Conservation (phyloP, 352 stramenopile genomes). For the Halophytophthora batemanensis region DNA sequence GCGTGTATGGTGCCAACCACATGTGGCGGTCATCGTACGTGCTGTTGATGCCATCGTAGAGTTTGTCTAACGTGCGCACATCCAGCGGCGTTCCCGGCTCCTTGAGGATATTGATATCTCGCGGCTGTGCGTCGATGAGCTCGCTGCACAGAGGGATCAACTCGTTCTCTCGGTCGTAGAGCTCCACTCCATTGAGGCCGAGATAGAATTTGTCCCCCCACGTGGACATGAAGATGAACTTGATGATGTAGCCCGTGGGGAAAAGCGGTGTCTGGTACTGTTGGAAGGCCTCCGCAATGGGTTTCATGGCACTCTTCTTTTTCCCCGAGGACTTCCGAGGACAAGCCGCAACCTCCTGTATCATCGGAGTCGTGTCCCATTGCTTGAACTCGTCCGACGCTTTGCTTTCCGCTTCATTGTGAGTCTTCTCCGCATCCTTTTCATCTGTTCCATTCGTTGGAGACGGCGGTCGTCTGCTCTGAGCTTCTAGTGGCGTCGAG, state of each 20-base stretch:
- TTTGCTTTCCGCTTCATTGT: too few species aligned
- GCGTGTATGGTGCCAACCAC: conserved; percentile 69
- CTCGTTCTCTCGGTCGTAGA: conserved; percentile 58
- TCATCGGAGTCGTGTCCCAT: conserved; percentile 7
- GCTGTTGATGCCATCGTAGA: conserved; percentile 72
- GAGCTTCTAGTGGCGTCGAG: conserved; percentile 11
- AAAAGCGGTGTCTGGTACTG: conserved; percentile 88
- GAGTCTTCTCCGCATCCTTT: neutral
- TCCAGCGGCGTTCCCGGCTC: conserved; percentile 54
- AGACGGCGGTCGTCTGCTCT: conserved; percentile 12
- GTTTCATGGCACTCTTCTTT: conserved; percentile 34
- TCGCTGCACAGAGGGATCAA: conserved; percentile 36
- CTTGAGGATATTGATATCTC: conserved; percentile 83
- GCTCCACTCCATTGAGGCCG: conserved; percentile 75
- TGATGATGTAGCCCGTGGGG: conserved; percentile 83
- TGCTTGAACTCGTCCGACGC: conserved; percentile 6
- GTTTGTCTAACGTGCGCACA: conserved; percentile 69
- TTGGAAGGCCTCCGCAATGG: conserved; percentile 65
- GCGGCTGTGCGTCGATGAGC: conserved; percentile 67
- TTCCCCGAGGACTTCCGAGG: neutral
- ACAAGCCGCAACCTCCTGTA: conserved; percentile 8
- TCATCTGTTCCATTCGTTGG: neutral
- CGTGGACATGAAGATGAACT: conserved; percentile 75
- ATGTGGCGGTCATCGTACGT: conserved; percentile 78
- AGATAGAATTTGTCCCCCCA: conserved; percentile 81